Evolutionary conservation across 2,329 filamentous ascomycete genomes (phyloP), one percentile per base, ranked within the genome.

Genomic region (Bipolaris bicolor): DNA sequence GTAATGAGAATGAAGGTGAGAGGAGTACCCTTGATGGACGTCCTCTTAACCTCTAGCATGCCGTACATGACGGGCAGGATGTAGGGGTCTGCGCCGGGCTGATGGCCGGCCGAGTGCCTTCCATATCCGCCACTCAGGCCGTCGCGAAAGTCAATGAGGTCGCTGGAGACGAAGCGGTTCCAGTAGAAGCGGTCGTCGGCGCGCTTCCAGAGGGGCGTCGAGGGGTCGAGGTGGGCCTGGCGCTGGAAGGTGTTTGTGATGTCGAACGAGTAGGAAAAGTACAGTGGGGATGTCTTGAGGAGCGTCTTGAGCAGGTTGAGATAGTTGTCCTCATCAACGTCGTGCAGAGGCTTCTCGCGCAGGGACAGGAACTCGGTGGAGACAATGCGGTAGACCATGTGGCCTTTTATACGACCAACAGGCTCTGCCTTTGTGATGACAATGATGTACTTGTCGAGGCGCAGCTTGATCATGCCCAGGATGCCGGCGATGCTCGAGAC

Each of bases 171-270:
- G 76, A 97, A 96, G 63, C 89, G 89, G 79, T 99, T 99, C 92
- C 94, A 99, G 82, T 97, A 99, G 83, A 99, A 99, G 63, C 95
- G 91, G 75, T 98, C 93, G 77, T 99, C 95, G 62, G 94, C 89
- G 66, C 92, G 84, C 82, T 90, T 89, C 95, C 95, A 99, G 56
- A 98, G 79, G 11, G 95, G 93, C 53, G 84, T 81, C 15, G 85
- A 84, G 54, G 81, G 79, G 74, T 96, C 87, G 63, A 87, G 82
- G 65, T 93, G 87, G 3, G 93, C 88, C 76, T 98, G 95, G 63
- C 95, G 88, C 80, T 99, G 95, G 81, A 98, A 97, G 74, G 87
- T 93, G 82, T 96, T 99, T 67, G 95, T 99, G 63, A 99, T 85
- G 78, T 99, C 95, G 76, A 96, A 87, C 7, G 93, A 94, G 81